Evolutionary conservation across 2,329 filamentous ascomycete genomes (phyloP).

Genomic region (Talaromyces amestolkiae): DNA sequence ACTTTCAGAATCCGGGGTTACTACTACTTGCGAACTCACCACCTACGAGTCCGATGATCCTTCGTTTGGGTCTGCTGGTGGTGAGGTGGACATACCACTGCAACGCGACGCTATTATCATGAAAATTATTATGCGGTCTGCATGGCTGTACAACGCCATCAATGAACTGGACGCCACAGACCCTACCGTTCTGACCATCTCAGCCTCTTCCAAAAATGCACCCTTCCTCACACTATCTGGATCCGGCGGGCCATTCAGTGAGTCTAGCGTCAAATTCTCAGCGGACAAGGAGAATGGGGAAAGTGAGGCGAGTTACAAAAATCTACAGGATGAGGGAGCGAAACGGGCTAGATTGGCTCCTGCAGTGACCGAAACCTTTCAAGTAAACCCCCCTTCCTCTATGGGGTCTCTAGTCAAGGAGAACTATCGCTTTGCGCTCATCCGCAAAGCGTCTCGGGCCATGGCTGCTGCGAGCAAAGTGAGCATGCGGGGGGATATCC

Average conservation of each 20-base stretch:
- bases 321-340: conserved; percentile 36
- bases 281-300: conserved; percentile 41
- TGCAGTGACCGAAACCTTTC: conserved; percentile 51
- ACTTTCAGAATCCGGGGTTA: conserved; percentile 80
- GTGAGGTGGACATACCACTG: conserved; percentile 68
- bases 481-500: conserved; percentile 79
- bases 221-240: conserved; percentile 75
- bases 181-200: conserved; percentile 70
- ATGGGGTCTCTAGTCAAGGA: conserved; percentile 64
- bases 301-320: conserved; percentile 31
- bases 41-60: conserved; percentile 81
- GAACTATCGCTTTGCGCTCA: conserved; percentile 80
- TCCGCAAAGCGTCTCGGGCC: conserved; percentile 83
- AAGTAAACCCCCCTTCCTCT: conserved; percentile 57
- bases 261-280: conserved; percentile 60
- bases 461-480: conserved; percentile 93
- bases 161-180: conserved; percentile 60
- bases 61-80: conserved; percentile 43
- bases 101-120: conserved; percentile 74
- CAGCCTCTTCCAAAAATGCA: conserved; percentile 57
- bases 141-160: conserved; percentile 53
- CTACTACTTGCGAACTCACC: conserved; percentile 82
- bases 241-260: conserved; percentile 57
- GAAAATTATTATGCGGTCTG: conserved; percentile 87
- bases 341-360: conserved; percentile 40